Evolutionary conservation across 257 asterid species (phyloP).

Genomic region (Jacaranda copaia): DNA sequence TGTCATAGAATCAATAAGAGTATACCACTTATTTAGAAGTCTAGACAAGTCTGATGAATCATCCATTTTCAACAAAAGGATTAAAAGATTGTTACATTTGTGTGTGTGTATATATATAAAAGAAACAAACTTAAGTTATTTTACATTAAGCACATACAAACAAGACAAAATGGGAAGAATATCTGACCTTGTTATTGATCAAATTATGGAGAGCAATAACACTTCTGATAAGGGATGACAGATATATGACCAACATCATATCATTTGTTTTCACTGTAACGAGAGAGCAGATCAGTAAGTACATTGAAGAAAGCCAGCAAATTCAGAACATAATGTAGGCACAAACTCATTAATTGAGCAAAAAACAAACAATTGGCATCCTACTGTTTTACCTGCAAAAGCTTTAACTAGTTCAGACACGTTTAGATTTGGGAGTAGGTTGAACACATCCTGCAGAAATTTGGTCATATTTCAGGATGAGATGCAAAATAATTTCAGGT

Average conservation of each 20-base stretch:
- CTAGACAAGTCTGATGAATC: neutral
- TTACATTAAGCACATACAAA: neutral
- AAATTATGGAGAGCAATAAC: constrained; percentile 93
- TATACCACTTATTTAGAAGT: neutral
- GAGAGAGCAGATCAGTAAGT: constrained; percentile 19
- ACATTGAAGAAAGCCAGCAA: constrained; percentile 5
- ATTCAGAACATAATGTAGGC: neutral
- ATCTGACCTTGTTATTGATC: constrained; percentile 88
- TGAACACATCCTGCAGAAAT: constrained; percentile 80
- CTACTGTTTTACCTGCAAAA: constrained; percentile 68
- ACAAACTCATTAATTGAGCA: neutral
- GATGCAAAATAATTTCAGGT: neutral
- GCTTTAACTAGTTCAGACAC: constrained; percentile 81
- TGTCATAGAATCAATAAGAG: neutral
- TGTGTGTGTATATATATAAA: too few species aligned
- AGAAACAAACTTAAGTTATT: neutral
- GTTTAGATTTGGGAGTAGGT: constrained; percentile 89
- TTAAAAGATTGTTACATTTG: neutral
- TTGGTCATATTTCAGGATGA: constrained; percentile 33
- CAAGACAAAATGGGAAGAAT: constrained; percentile 22
- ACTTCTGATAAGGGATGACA: constrained; percentile 90
- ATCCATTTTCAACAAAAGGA: neutral
- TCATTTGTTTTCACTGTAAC: constrained; percentile 90
- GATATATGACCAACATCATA: constrained; percentile 96
- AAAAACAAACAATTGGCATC: neutral